Percentiles rank a stretch among this genome's conserved stretches.
phyloP scores from a whole-genome alignment of 352 stramenopile genomes.

The Thraustochytrium striatum region DNA sequence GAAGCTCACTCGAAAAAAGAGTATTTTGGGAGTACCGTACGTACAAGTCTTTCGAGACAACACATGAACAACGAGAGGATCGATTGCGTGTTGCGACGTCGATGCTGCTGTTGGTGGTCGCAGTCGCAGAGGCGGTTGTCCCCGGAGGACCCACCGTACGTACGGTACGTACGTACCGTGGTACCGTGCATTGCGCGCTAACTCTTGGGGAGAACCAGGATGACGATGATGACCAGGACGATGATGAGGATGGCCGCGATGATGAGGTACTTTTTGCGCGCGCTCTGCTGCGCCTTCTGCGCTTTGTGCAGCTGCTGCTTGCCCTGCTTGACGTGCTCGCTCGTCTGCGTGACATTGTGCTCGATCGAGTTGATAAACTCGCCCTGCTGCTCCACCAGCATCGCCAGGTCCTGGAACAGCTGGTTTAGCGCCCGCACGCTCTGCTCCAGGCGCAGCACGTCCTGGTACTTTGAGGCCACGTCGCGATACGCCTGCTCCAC shows the following conservation, averaged over 20 bases:
- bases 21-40: too few species aligned
- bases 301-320: constrained; percentile 90
- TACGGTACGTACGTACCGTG: too few species aligned
- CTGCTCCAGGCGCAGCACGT: constrained; percentile 91
- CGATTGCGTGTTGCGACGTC: too few species aligned
- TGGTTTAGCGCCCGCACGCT: constrained; percentile 94
- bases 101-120: too few species aligned
- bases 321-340: constrained; percentile 92
- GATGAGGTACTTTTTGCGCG: constrained; percentile 90
- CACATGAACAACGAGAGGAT: too few species aligned
- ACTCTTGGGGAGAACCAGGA: constrained; percentile 71
- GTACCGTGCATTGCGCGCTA: too few species aligned
- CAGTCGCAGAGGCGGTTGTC: too few species aligned
- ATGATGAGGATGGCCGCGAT: constrained; percentile 62
- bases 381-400: constrained; percentile 91
- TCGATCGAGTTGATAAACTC: constrained; percentile 98
- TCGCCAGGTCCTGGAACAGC: constrained; percentile 98
- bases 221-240: constrained; percentile 68
- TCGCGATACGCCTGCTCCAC: constrained; percentile 87
- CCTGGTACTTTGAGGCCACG: constrained; percentile 94
- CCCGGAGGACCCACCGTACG: too few species aligned
- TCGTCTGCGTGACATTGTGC: constrained; percentile 84
- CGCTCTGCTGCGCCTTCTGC: constrained; percentile 90
- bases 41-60: too few species aligned
- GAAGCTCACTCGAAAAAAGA: too few species aligned